Evolutionary conservation across 495 filamentous ascomycete genomes (phyloP).

Genomic region (Chaetomium tenue): DNA sequence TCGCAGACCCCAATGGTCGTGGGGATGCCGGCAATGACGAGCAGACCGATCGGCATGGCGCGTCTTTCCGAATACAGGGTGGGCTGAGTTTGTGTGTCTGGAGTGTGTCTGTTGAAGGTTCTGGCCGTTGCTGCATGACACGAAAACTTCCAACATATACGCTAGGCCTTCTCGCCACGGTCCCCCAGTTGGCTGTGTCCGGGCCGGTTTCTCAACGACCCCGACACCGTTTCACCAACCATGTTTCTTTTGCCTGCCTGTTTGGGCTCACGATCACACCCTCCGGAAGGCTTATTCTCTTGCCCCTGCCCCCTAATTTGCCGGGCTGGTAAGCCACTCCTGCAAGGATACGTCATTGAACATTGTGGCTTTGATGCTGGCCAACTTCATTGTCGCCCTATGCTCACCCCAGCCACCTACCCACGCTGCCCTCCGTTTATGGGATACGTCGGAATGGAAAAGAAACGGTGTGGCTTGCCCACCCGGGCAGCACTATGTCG

Average conservation of each 20-base stretch:
- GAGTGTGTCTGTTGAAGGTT: background rate
- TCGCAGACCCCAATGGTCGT: conserved; percentile 52
- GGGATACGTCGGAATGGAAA: background rate
- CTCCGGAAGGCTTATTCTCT: conserved; percentile 27
- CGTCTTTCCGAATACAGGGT: background rate
- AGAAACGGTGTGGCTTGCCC: conserved; percentile 12
- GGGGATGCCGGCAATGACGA: conserved; percentile 48
- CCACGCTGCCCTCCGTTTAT: conserved; percentile 2
- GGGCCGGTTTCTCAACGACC: background rate
- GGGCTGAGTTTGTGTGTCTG: background rate
- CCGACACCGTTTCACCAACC: background rate
- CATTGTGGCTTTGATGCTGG: background rate
- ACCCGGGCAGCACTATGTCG: conserved; percentile 26
- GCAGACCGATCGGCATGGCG: conserved; percentile 47
- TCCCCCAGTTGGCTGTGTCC: background rate
- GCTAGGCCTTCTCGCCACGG: background rate
- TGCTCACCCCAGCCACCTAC: no score
- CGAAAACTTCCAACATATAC: conserved; percentile 1
- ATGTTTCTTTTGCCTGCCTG: conserved; percentile 25
- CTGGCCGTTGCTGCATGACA: background rate
- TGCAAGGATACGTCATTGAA: conserved; percentile 28
- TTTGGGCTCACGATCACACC: background rate
- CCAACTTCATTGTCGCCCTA: background rate
- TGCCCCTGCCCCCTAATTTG: conserved; percentile 11
- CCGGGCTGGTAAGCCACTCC: background rate